Conservation (phyloP, 495 filamentous ascomycete species). For the Podospora comata region DNA sequence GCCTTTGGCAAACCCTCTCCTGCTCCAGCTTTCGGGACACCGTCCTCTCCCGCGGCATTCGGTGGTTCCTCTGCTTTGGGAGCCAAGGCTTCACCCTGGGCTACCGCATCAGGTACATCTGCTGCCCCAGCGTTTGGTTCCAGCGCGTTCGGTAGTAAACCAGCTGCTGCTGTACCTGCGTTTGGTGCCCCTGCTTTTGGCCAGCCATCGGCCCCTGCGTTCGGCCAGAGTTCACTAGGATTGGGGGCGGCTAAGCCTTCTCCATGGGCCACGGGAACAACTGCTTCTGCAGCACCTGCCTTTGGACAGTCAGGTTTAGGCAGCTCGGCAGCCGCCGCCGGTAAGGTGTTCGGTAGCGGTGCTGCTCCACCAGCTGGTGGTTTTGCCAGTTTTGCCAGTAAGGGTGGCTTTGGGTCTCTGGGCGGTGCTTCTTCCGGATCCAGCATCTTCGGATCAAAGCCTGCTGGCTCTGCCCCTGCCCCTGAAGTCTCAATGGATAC, state of each 20-base stretch:
- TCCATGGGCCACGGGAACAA: slow-evolving; percentile 41
- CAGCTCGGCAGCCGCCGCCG: slow-evolving; percentile 16
- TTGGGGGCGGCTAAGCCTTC: slow-evolving; percentile 36
- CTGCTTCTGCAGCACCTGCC: slow-evolving; percentile 29
- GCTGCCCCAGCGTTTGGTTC: slow-evolving; percentile 41
- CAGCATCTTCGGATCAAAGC: slow-evolving; percentile 51
- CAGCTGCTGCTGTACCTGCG: slow-evolving; percentile 32
- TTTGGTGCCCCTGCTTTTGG: slow-evolving; percentile 42
- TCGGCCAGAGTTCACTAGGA: slow-evolving; percentile 48
- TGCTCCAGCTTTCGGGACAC: slow-evolving; percentile 37
- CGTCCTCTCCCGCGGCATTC: slow-evolving; percentile 29
- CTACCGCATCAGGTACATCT: slow-evolving; percentile 25
- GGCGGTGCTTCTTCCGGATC: slow-evolving; percentile 36
- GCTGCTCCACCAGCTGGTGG: slow-evolving; percentile 32
- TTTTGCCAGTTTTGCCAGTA: slow-evolving; percentile 59
- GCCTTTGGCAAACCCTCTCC: slow-evolving; percentile 36
- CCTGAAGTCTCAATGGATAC: slow-evolving; percentile 44
- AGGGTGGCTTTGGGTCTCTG: slow-evolving; percentile 55
- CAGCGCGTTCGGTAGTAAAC: slow-evolving; percentile 36
- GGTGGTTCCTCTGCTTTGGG: slow-evolving; percentile 40
- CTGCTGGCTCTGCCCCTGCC: slow-evolving; percentile 33
- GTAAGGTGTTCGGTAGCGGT: slow-evolving; percentile 38
- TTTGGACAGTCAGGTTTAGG: slow-evolving; percentile 43
- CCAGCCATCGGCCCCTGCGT: slow-evolving; percentile 43
- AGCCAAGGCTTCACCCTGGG: slow-evolving; percentile 44